Percentiles rank a stretch among this genome's conserved stretches.
Evolutionary conservation across 495 filamentous ascomycete genomes (phyloP).

Genomic region (Podospora sp.): DNA sequence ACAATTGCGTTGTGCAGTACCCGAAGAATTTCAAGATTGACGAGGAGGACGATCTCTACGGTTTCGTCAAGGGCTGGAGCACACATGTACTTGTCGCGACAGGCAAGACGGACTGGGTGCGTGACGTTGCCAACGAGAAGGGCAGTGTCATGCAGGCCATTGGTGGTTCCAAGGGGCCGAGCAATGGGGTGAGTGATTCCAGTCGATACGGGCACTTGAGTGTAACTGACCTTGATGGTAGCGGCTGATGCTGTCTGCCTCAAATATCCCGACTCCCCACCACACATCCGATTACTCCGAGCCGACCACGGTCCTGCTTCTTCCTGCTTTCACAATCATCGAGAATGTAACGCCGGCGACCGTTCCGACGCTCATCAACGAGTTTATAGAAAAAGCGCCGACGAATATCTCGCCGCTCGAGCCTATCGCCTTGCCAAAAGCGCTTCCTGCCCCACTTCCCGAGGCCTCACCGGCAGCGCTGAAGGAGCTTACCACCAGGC

Average conservation of each 20-base stretch:
- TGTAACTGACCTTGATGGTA: slow-evolving; percentile 33
- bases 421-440: slow-evolving; percentile 37
- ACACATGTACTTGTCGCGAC: slow-evolving; percentile 92
- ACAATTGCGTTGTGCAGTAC: slow-evolving; percentile 75
- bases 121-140: slow-evolving; percentile 85
- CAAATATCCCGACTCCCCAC: slow-evolving; percentile 80
- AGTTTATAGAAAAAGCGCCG: slow-evolving; percentile 69
- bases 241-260: slow-evolving; percentile 90
- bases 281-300: slow-evolving; percentile 58
- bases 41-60: slow-evolving; percentile 77
- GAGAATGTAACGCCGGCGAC: slow-evolving; percentile 81
- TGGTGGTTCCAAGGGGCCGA: slow-evolving; percentile 59
- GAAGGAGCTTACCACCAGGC: slow-evolving; percentile 61
- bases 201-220: neutral
- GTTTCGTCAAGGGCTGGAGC: slow-evolving; percentile 83
- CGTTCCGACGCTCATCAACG: slow-evolving; percentile 70
- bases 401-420: slow-evolving; percentile 75
- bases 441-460: slow-evolving; percentile 59
- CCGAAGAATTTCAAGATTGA: slow-evolving; percentile 74
- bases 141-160: slow-evolving; percentile 96
- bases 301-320: slow-evolving; percentile 81
- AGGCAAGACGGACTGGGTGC: slow-evolving; percentile 91
- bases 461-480: slow-evolving; percentile 32
- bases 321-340: slow-evolving; percentile 84
- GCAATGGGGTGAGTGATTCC: slow-evolving; percentile 68